Percentiles rank a stretch among this genome's conserved stretches.
These are phyloP conservation scores for Rubroshorea leprosula DNA, from an alignment of 345 rosid genomes.

Conservation along the genomic window DNA sequence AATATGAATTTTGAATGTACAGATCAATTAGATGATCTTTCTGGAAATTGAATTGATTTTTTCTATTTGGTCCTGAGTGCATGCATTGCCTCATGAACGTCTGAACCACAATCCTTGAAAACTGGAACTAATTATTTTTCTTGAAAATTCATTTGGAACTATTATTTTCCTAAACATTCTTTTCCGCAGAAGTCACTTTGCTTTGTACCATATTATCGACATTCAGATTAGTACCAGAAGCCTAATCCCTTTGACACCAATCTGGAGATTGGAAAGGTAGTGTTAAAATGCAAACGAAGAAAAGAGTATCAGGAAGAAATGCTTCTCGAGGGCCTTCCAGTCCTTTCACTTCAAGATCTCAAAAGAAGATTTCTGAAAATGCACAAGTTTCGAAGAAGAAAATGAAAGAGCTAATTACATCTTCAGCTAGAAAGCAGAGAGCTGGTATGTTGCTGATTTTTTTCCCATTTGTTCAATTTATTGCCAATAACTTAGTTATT, in stretches of 20 bases:
- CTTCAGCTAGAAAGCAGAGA: constrained; percentile 59
- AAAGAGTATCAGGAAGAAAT: constrained; percentile 45
- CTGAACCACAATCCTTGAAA: too few species aligned
- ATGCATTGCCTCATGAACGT: too few species aligned
- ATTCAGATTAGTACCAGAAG: too few species aligned
- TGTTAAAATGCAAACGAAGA: constrained; percentile 54
- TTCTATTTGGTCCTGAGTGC: too few species aligned
- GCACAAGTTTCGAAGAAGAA: constrained; percentile 42
- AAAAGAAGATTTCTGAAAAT: constrained; percentile 45
- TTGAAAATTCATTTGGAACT: too few species aligned
- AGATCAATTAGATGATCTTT: too few species aligned
- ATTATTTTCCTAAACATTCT: too few species aligned
- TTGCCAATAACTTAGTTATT: not conserved
- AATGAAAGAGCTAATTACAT: constrained; percentile 52
- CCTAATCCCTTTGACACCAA: not conserved
- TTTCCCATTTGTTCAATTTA: not conserved
- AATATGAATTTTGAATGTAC: too few species aligned
- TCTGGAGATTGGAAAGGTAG: constrained; percentile 1
- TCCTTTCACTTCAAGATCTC: constrained; percentile 46
- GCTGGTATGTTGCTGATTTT: constrained; percentile 25
- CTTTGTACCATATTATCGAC: too few species aligned
- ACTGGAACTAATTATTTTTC: too few species aligned
- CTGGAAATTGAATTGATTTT: too few species aligned
- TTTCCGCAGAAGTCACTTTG: too few species aligned
- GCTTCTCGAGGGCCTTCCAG: constrained; percentile 37